These are phyloP conservation scores for Exophiala oligosperma DNA, from an alignment of 2,329 filamentous ascomycete species.

Conservation along the genomic window DNA sequence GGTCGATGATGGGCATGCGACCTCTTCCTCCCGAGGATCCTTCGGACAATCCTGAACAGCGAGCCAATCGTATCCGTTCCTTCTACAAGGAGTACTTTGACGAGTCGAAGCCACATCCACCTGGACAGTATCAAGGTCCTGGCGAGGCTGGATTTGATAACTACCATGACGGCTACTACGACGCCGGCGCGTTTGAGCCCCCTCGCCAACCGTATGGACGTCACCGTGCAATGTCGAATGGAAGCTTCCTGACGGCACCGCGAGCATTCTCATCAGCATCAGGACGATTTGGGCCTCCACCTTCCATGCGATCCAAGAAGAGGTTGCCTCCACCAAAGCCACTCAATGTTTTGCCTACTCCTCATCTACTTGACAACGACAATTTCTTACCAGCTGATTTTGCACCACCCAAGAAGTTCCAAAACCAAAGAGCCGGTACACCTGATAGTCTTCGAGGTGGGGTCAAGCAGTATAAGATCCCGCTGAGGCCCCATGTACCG, in stretches of 20 bases:
- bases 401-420: conserved; percentile 70
- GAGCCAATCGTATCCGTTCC: conserved; percentile 93
- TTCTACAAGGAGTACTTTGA: conserved; percentile 99
- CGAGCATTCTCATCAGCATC: conserved; percentile 67
- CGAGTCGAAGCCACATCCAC: conserved; percentile 62
- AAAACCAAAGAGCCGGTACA: conserved; percentile 67
- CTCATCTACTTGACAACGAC: conserved; percentile 81
- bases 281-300: conserved; percentile 41
- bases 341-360: conserved; percentile 77
- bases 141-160: conserved; percentile 65
- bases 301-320: conserved; percentile 52
- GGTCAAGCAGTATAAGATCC: conserved; percentile 69
- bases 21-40: conserved; percentile 86
- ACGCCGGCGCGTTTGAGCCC: conserved; percentile 30
- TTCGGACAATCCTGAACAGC: conserved; percentile 86
- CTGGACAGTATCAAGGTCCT: conserved; percentile 70
- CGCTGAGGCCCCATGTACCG: conserved; percentile 72
- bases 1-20: conserved; percentile 66
- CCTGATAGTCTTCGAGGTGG: conserved; percentile 61
- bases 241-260: conserved; percentile 53
- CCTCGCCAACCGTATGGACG: conserved; percentile 36
- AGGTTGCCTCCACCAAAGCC: conserved; percentile 70
- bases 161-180: conserved; percentile 51
- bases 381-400: conserved; percentile 78
- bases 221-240: conserved; percentile 29